A percentile compares a stretch with the other conserved stretches of the same genome.
phyloP scores from a whole-genome alignment of 441 rosid genomes.

The Pelargonium cotyledonis region DNA sequence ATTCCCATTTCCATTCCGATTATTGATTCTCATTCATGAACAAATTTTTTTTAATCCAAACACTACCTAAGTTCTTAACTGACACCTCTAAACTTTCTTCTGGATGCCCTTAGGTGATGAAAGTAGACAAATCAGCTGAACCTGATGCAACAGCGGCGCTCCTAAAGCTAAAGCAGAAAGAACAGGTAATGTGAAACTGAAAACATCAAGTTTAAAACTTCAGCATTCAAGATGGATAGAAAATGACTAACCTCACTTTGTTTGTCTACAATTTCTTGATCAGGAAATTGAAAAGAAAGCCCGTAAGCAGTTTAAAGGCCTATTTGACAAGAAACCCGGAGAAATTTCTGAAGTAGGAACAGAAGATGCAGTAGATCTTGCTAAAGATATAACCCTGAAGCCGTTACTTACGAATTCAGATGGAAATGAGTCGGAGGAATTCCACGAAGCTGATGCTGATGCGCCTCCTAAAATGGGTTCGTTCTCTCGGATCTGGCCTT shows the following conservation, averaged over 20 bases:
- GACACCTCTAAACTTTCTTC: slow-evolving; percentile 19
- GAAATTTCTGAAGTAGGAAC: slow-evolving; percentile 50
- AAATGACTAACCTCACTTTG: not conserved
- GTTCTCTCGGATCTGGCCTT: slow-evolving; percentile 51
- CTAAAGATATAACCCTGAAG: slow-evolving; percentile 16
- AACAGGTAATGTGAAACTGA: slow-evolving; percentile 45
- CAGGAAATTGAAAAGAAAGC: slow-evolving; percentile 80
- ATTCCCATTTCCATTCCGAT: too few species aligned
- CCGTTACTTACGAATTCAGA: slow-evolving; percentile 13
- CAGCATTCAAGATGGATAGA: not conserved
- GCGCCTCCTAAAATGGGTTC: slow-evolving; percentile 28
- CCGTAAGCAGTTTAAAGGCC: slow-evolving; percentile 79
- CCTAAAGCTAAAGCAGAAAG: slow-evolving; percentile 64
- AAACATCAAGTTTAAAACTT: not conserved
- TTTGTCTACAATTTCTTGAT: slow-evolving; percentile 7
- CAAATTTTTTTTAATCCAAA: too few species aligned
- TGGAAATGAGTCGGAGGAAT: slow-evolving; percentile 22
- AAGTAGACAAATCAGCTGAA: slow-evolving; percentile 52
- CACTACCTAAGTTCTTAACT: not conserved
- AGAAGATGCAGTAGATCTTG: slow-evolving; percentile 29
- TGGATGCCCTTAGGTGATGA: slow-evolving; percentile 44
- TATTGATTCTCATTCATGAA: too few species aligned
- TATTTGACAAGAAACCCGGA: slow-evolving; percentile 80
- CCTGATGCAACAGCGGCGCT: slow-evolving; percentile 66
- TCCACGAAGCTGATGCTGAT: slow-evolving; percentile 23